Evolutionary conservation across 208 protist genomes (phyloP).

Genomic region (Crithidia brevicula): DNA sequence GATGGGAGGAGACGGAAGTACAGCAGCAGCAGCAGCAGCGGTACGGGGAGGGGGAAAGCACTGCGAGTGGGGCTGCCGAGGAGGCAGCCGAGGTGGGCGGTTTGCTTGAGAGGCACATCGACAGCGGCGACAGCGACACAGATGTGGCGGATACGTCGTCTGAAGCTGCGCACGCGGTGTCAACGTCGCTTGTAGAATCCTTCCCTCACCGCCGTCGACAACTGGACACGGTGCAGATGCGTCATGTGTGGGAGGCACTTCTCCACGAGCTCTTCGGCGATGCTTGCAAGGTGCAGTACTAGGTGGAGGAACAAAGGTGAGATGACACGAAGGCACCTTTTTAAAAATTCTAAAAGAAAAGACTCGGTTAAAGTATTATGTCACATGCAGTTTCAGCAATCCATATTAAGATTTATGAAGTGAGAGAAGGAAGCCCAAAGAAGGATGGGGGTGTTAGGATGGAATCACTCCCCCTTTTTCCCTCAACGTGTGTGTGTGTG

Average conservation of each 20-base stretch:
- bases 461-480: no score
- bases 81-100: not conserved
- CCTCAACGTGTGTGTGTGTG: no score
- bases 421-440: no score
- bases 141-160: not conserved
- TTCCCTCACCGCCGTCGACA: no score
- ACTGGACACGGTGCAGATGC: not conserved
- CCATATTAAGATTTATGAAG: no score
- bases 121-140: not conserved
- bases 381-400: no score
- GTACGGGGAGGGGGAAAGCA: not conserved
- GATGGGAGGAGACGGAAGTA: not conserved
- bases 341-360: not conserved
- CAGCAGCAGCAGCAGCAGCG: not conserved
- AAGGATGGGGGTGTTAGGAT: no score
- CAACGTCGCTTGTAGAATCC: no score
- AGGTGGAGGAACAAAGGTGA: not conserved
- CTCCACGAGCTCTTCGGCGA: not conserved
- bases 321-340: not conserved
- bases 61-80: no score
- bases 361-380: no score
- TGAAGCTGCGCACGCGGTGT: not conserved
- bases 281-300: constrained; percentile 1
- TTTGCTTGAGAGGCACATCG: not conserved
- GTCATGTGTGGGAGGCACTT: not conserved